These are phyloP conservation scores for Magnolia sinica DNA, from an alignment of 164 flowering plant species.

Conservation along the genomic window DNA sequence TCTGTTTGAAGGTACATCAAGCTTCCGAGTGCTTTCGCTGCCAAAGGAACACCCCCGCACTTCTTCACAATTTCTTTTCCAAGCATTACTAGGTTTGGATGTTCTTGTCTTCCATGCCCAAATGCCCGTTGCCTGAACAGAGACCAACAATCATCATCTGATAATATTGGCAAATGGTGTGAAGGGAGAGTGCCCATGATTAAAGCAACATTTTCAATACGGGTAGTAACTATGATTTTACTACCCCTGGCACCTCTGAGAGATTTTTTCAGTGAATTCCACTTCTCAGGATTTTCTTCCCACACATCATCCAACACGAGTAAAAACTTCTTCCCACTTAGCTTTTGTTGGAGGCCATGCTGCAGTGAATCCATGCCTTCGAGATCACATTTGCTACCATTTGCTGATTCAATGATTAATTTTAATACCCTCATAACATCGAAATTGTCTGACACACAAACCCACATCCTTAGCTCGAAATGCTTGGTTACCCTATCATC, in stretches of 20 bases:
- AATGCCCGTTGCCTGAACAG: constrained; percentile 5
- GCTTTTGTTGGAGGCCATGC: not conserved
- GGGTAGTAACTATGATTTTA: constrained; percentile 14
- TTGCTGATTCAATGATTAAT: not conserved
- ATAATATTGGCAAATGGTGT: constrained; percentile 1
- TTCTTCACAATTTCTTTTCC: constrained; percentile 9
- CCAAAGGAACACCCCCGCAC: constrained; percentile 16
- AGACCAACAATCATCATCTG: constrained; percentile 12
- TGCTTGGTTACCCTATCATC: not conserved
- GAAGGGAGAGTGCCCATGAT: constrained; percentile 6
- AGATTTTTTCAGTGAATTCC: not conserved
- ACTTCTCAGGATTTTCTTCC: constrained; percentile 1
- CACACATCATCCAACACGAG: constrained; percentile 16
- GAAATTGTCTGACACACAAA: not conserved
- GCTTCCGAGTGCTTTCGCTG: constrained; percentile 7
- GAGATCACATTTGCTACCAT: not conserved
- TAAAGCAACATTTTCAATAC: not conserved
- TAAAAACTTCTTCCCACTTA: constrained; percentile 9
- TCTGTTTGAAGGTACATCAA: constrained; percentile 4
- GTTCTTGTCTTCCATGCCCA: not conserved
- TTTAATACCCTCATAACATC: not conserved
- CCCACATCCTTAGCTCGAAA: not conserved
- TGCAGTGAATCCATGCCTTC: not conserved
- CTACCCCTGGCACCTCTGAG: constrained; percentile 1
- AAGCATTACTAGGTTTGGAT: constrained; percentile 1